Conservation (phyloP, 352 stramenopile genomes). For the Elongisporangium senticosum region DNA sequence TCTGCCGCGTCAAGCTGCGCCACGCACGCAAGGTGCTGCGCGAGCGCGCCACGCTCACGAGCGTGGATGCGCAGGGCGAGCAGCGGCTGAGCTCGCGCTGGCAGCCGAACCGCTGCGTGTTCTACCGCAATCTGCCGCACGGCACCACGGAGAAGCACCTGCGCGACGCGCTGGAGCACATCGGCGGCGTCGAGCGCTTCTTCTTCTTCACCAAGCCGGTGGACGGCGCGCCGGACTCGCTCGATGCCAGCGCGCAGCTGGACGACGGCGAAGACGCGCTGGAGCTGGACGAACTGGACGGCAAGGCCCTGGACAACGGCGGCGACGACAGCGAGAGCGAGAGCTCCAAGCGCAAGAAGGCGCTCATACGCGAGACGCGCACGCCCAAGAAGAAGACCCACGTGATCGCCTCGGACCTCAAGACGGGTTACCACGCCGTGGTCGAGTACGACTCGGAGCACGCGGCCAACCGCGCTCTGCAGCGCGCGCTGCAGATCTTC, state of each 20-base stretch:
- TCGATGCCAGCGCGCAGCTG: not conserved
- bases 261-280: slow-evolving; percentile 12
- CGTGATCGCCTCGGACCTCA: slow-evolving; percentile 74
- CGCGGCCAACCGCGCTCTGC: slow-evolving; percentile 48
- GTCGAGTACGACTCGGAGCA: slow-evolving; percentile 64
- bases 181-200: slow-evolving; percentile 63
- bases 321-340: slow-evolving; percentile 18
- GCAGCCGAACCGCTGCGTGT: slow-evolving; percentile 52
- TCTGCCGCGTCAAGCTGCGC: slow-evolving; percentile 74
- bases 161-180: slow-evolving; percentile 50
- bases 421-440: slow-evolving; percentile 62
- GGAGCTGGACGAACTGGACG: slow-evolving; percentile 12
- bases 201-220: slow-evolving; percentile 66
- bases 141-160: slow-evolving; percentile 65
- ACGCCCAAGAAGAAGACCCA: slow-evolving; percentile 51
- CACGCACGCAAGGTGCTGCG: slow-evolving; percentile 64
- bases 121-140: slow-evolving; percentile 75
- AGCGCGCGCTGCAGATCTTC: slow-evolving; percentile 82
- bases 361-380: slow-evolving; percentile 10
- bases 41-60: slow-evolving; percentile 35
- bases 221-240: slow-evolving; percentile 36
- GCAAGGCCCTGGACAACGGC: slow-evolving; percentile 7
- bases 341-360: slow-evolving; percentile 25
- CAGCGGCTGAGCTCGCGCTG: slow-evolving; percentile 35
- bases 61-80: slow-evolving; percentile 34